phyloP scores from a whole-genome alignment of 305 asterid genomes.

The Solanum aculeatissimum region DNA sequence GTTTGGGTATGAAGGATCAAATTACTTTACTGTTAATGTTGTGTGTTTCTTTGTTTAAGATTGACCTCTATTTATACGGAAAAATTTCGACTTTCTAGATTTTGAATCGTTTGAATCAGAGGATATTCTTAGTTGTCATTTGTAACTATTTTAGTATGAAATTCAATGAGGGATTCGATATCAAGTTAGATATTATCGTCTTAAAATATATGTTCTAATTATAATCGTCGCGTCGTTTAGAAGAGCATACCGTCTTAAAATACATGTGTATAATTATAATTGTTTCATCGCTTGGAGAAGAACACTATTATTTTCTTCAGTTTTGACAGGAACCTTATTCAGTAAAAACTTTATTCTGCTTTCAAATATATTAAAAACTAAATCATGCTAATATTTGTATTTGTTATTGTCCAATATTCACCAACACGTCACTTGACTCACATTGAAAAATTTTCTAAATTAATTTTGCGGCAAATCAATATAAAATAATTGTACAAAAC shows the following conservation, averaged over 20 bases:
- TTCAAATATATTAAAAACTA: not conserved
- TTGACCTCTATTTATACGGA: not conserved
- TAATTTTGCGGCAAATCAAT: not conserved
- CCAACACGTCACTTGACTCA: not conserved
- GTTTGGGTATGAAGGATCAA: not conserved
- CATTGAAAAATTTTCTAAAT: not conserved
- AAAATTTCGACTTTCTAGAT: not conserved
- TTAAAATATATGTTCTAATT: not conserved
- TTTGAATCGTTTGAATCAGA: not conserved
- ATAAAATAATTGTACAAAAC: not conserved
- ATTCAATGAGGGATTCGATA: not conserved
- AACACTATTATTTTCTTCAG: not conserved
- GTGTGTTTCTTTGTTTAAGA: not conserved
- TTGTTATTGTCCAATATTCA: not conserved
- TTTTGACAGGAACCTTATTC: not conserved
- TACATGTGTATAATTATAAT: not conserved
- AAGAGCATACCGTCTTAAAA: too few relatives aligned
- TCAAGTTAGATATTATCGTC: not conserved
- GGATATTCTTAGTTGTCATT: not conserved
- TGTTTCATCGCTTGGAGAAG: not conserved
- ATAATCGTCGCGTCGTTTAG: not conserved
- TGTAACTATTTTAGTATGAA: not conserved
- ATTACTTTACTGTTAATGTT: not conserved
- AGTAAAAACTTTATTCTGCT: not conserved
- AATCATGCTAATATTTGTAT: not conserved